Conservation (phyloP, 805 yeast genomes). For the Diddensiella caesifluorescens region DNA sequence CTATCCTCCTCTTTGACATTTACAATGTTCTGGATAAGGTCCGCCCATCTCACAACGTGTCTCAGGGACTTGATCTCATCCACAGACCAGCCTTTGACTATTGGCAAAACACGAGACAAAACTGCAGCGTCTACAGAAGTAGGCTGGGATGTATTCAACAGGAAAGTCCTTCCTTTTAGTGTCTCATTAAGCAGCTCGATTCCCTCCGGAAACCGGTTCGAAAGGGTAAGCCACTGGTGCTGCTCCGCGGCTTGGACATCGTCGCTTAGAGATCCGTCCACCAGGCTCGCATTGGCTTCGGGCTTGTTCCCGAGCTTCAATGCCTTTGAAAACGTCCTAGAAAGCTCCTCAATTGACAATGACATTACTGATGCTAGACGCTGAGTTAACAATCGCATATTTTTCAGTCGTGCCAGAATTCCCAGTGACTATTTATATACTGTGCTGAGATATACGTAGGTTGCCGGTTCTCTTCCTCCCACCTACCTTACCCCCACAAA, state of each 20-base stretch:
- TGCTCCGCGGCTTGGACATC: constrained; percentile 62
- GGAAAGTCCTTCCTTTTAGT: constrained; percentile 64
- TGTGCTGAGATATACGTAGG: too few relatives aligned
- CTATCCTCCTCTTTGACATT: constrained; percentile 51
- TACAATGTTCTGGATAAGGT: constrained; percentile 62
- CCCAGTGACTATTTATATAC: too few relatives aligned
- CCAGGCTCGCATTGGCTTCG: constrained; percentile 20
- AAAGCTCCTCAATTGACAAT: constrained; percentile 20
- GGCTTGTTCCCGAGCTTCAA: constrained; percentile 23
- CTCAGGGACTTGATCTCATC: constrained; percentile 60
- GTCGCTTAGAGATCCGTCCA: constrained; percentile 31
- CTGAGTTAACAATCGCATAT: too few relatives aligned
- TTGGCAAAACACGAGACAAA: constrained; percentile 60
- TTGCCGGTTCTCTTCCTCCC: too few relatives aligned
- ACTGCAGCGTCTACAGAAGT: constrained; percentile 66
- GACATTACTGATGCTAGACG: not conserved
- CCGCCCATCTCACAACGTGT: constrained; percentile 91
- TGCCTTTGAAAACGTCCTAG: constrained; percentile 26
- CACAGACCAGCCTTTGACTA: constrained; percentile 51
- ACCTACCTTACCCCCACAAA: too few relatives aligned
- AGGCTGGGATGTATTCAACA: constrained; percentile 48
- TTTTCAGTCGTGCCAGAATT: too few relatives aligned
- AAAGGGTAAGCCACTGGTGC: constrained; percentile 74
- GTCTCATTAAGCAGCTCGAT: constrained; percentile 57
- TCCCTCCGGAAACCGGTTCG: constrained; percentile 54